These are phyloP conservation scores for Thalia dealbata DNA, from an alignment of 176 grass and related monocot species.

Conservation along the genomic window DNA sequence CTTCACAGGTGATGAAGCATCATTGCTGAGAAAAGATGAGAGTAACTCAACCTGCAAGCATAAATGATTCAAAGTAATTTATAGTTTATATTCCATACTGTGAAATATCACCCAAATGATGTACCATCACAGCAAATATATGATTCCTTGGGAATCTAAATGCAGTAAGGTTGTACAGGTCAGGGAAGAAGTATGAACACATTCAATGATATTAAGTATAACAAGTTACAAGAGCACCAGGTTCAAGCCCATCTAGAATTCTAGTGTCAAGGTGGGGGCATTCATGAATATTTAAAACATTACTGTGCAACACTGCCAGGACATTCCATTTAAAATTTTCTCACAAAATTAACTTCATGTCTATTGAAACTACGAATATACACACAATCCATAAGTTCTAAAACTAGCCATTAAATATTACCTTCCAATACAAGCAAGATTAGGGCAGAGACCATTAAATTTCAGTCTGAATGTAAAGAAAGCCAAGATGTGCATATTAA, in stretches of 20 bases:
- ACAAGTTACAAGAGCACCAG: neutral
- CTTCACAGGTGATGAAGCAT: slow-evolving; percentile 40
- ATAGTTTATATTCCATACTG: slow-evolving; percentile 10
- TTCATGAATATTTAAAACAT: neutral
- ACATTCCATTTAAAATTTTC: too few relatives aligned
- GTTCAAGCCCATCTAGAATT: neutral
- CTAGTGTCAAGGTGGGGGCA: neutral
- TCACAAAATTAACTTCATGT: neutral
- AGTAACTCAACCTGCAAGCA: slow-evolving; percentile 61
- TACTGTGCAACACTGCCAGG: neutral
- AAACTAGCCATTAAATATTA: neutral
- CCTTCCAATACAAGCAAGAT: neutral
- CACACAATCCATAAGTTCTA: neutral
- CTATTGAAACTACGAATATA: neutral
- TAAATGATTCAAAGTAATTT: slow-evolving; percentile 19
- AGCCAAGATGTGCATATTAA: neutral
- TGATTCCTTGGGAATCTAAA: neutral
- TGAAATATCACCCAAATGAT: neutral
- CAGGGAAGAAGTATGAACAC: neutral
- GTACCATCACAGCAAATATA: neutral
- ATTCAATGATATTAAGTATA: slow-evolving; percentile 1
- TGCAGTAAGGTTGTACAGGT: neutral
- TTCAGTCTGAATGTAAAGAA: neutral
- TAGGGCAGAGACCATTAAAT: neutral
- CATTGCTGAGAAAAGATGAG: slow-evolving; percentile 39